Percentiles rank a stretch among this genome's conserved stretches.
phyloP scores from a whole-genome alignment of 2,329 filamentous ascomycete genomes.

The Fusarium nisikadoi region DNA sequence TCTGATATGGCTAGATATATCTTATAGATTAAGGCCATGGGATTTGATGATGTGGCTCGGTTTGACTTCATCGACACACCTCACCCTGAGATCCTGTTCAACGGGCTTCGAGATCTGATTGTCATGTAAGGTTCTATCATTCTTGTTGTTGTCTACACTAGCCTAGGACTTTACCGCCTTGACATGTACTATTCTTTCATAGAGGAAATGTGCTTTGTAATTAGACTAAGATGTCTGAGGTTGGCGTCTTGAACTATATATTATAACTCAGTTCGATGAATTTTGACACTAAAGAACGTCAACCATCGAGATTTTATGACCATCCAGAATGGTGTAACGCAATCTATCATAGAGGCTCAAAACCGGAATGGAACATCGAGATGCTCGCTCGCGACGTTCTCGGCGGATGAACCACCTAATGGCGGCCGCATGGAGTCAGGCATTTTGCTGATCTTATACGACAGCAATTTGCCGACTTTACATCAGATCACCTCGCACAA shows the following conservation, averaged over 20 bases:
- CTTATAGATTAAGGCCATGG: background rate
- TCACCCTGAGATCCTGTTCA: no score
- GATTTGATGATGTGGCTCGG: background rate
- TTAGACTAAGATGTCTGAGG: background rate
- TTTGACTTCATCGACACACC: no score
- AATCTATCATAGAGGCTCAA: background rate
- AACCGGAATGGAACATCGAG: background rate
- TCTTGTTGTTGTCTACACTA: no score
- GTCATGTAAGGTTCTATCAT: no score
- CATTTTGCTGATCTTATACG: background rate
- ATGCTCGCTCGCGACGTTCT: background rate
- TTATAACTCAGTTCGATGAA: background rate
- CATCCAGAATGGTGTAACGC: background rate
- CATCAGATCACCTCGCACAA: background rate
- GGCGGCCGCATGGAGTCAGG: background rate
- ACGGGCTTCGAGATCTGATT: no score
- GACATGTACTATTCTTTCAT: no score
- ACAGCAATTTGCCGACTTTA: background rate
- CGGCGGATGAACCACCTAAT: background rate
- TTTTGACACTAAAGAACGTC: background rate
- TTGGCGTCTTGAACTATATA: background rate
- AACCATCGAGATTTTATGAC: background rate
- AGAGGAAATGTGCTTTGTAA: background rate
- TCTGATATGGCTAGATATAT: no score
- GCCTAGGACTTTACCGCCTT: no score